Conservation (phyloP, 441 rosid genomes). For the Biscutella laevigata region DNA sequence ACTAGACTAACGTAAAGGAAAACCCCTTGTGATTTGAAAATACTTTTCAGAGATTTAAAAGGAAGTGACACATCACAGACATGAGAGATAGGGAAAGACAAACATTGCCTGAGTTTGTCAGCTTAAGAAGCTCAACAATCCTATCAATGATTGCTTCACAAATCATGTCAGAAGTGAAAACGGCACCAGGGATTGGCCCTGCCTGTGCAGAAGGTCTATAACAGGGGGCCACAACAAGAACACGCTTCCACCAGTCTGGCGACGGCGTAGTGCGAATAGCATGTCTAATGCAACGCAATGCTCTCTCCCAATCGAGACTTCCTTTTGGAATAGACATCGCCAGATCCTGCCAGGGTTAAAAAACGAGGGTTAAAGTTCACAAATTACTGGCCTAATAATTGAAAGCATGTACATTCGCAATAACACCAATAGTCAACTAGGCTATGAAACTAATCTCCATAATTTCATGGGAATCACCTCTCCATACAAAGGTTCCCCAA, state of each 20-base stretch:
- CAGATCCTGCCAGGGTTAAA: constrained; percentile 49
- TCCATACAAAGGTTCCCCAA: constrained; percentile 94
- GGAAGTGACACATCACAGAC: constrained; percentile 1
- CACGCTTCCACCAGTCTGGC: constrained; percentile 99
- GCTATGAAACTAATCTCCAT: neutral
- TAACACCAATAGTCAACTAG: constrained; percentile 7
- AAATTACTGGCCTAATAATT: neutral
- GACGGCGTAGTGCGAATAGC: constrained; percentile 95
- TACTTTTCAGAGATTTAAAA: neutral
- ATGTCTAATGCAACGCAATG: constrained; percentile 89
- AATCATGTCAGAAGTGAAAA: constrained; percentile 86
- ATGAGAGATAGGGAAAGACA: constrained; percentile 27
- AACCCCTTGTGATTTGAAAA: neutral
- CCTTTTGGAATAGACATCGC: constrained; percentile 82
- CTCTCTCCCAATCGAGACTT: constrained; percentile 99
- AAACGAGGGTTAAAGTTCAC: constrained; percentile 5
- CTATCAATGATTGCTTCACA: constrained; percentile 89
- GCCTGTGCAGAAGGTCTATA: constrained; percentile 59
- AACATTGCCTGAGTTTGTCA: constrained; percentile 81
- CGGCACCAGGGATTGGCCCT: constrained; percentile 88
- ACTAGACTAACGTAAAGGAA: neutral
- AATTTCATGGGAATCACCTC: constrained; percentile 49
- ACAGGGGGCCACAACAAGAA: constrained; percentile 82
- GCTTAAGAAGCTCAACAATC: constrained; percentile 81
- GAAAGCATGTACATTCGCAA: neutral